These are phyloP conservation scores for Xerocomellus intermedius DNA, from an alignment of 768 basidiomycete genomes.

Conservation along the genomic window DNA sequence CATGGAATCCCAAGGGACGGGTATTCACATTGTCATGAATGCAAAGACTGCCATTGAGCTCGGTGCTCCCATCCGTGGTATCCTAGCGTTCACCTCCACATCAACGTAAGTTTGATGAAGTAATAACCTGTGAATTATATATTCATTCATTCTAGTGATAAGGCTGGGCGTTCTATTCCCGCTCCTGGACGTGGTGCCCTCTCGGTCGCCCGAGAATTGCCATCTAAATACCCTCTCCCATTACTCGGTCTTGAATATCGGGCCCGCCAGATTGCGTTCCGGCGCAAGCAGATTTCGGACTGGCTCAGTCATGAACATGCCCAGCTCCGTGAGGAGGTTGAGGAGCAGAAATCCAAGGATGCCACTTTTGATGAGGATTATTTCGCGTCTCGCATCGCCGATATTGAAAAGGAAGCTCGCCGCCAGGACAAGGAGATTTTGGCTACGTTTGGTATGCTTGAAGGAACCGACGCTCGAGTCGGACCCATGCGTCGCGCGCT, in stretches of 20 bases:
- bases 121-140: not conserved
- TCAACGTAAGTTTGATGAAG: slow-evolving; percentile 66
- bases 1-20: slow-evolving; percentile 97
- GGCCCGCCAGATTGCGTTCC: slow-evolving; percentile 91
- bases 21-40: slow-evolving; percentile 96
- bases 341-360: slow-evolving; percentile 53
- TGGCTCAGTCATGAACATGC: slow-evolving; percentile 91
- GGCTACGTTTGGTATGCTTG: slow-evolving; percentile 94
- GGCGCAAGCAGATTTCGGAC: slow-evolving; percentile 89
- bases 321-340: slow-evolving; percentile 78
- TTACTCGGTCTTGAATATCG: slow-evolving; percentile 87
- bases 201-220: slow-evolving; percentile 81
- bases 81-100: slow-evolving; percentile 95
- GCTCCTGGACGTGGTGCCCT: slow-evolving; percentile 95
- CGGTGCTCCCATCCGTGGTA: slow-evolving; percentile 89
- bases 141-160: slow-evolving; percentile 61
- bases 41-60: slow-evolving; percentile 95
- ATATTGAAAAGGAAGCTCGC: slow-evolving; percentile 87
- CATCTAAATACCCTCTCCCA: slow-evolving; percentile 73
- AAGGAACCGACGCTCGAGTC: slow-evolving; percentile 80
- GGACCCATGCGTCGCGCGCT: slow-evolving; percentile 93
- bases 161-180: slow-evolving; percentile 96
- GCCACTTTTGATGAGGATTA: slow-evolving; percentile 61
- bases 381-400: slow-evolving; percentile 70
- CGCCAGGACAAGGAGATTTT: slow-evolving; percentile 92